phyloP scores from a whole-genome alignment of 148 eudicot genomes.

The Polygonum maritimum region DNA sequence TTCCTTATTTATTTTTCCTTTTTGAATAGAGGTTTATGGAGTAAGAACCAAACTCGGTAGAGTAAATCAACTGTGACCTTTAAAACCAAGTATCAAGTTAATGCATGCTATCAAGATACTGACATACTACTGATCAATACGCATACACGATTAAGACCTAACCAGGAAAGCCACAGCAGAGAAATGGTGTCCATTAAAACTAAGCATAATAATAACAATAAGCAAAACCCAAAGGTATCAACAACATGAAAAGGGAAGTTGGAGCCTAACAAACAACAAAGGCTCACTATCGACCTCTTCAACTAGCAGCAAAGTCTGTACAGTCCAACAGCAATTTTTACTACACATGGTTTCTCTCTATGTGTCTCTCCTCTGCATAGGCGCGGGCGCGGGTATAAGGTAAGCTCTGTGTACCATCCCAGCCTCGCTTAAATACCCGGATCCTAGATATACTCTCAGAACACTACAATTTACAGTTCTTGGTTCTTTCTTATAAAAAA shows the following conservation, averaged over 20 bases:
- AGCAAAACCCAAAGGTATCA: constrained; percentile 11
- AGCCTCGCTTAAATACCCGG: constrained; percentile 31
- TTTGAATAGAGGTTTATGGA: too few relatives aligned
- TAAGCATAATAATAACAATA: constrained; percentile 10
- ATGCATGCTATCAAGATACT: background rate
- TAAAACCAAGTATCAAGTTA: background rate
- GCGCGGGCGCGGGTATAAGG: constrained; percentile 21
- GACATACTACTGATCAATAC: background rate
- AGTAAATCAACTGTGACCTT: too few relatives aligned
- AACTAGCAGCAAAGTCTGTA: constrained; percentile 44
- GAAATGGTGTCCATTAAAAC: constrained; percentile 23
- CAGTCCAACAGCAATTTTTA: constrained; percentile 31
- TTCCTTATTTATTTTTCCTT: too few relatives aligned
- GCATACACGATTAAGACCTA: background rate
- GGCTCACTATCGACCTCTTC: constrained; percentile 27
- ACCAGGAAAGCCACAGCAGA: background rate
- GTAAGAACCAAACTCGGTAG: too few relatives aligned
- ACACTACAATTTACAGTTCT: constrained; percentile 37
- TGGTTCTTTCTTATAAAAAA: constrained; percentile 13
- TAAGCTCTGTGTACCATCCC: constrained; percentile 25
- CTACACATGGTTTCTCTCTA: constrained; percentile 22
- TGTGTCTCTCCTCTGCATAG: constrained; percentile 29
- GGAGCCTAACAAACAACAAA: constrained; percentile 33
- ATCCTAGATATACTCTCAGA: constrained; percentile 29
- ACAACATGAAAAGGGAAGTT: constrained; percentile 24